Conservation (phyloP, 2,329 filamentous ascomycete species). For the Cladosporium colombiae region DNA sequence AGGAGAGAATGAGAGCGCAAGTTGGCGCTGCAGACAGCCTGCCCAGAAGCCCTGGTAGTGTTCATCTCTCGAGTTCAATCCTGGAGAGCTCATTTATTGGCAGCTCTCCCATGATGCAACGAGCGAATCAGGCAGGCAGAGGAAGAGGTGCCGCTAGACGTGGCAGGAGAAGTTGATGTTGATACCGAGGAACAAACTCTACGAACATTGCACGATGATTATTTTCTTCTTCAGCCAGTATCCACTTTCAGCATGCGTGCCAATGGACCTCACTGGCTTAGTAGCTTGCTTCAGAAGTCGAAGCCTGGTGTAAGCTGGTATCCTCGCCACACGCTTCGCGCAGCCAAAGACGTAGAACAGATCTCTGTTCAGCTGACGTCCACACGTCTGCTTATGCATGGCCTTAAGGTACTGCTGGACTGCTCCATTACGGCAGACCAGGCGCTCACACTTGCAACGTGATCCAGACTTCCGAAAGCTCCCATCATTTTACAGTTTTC, state of each 20-base stretch:
- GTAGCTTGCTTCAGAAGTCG: not conserved
- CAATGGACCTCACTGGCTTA: not conserved
- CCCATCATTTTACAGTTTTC: not conserved
- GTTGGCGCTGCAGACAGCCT: conserved; percentile 32
- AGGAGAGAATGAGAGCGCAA: conserved; percentile 35
- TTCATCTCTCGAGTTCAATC: conserved; percentile 38
- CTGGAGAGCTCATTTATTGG: conserved; percentile 41
- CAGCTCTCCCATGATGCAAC: conserved; percentile 39
- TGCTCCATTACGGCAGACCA: not conserved
- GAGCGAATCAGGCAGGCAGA: conserved; percentile 24
- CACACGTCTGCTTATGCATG: not conserved
- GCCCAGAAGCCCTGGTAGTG: conserved; percentile 36
- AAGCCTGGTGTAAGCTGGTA: not conserved
- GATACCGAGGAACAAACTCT: not conserved
- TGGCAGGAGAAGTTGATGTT: conserved; percentile 9
- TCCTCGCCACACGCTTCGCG: not conserved
- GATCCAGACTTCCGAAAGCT: not conserved
- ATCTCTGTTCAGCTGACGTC: not conserved
- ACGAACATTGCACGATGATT: not conserved
- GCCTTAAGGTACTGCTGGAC: not conserved
- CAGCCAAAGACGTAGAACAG: not conserved
- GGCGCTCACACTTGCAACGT: not conserved
- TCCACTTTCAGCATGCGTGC: not conserved
- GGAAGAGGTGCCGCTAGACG: conserved; percentile 19
- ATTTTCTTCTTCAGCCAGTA: not conserved